phyloP scores from a whole-genome alignment of 1,284 basidiomycete species.

The Earliella scabrosa region DNA sequence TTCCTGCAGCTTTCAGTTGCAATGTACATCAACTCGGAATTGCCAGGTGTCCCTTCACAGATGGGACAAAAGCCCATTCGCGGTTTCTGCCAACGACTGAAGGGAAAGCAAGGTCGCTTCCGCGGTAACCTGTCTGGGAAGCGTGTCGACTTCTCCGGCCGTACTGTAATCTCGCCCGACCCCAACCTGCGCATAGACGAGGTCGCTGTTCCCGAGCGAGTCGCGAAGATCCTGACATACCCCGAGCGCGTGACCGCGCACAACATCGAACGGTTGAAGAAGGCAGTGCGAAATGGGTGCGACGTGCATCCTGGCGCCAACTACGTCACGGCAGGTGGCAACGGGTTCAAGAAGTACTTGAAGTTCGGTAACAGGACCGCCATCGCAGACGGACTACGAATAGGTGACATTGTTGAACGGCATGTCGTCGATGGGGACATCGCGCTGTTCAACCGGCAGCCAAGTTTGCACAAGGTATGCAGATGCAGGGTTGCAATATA shows the following conservation, averaged over 20 bases:
- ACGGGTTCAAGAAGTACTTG: slow-evolving; percentile 84
- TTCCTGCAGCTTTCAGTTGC: slow-evolving; percentile 94
- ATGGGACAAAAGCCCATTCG: slow-evolving; percentile 91
- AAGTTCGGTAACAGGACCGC: slow-evolving; percentile 79
- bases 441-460: slow-evolving; percentile 98
- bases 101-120: slow-evolving; percentile 99
- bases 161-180: slow-evolving; percentile 99
- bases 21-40: slow-evolving; percentile 98
- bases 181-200: slow-evolving; percentile 98
- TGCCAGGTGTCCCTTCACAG: slow-evolving; percentile 89
- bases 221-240: slow-evolving; percentile 96
- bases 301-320: slow-evolving; percentile 97
- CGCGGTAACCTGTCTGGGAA: slow-evolving; percentile 98
- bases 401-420: slow-evolving; percentile 92
- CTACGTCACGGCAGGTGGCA: slow-evolving; percentile 83
- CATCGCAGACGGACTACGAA: slow-evolving; percentile 77
- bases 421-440: slow-evolving; percentile 98
- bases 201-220: slow-evolving; percentile 95
- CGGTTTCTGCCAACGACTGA: slow-evolving; percentile 97
- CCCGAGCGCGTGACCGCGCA: slow-evolving; percentile 95
- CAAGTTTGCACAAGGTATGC: slow-evolving; percentile 90
- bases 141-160: slow-evolving; percentile 98
- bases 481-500: not conserved
- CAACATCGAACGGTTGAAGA: slow-evolving; percentile 83
- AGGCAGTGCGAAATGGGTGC: slow-evolving; percentile 88